Conservation (phyloP, 768 basidiomycete species). For the Strobilomyces confusus region DNA sequence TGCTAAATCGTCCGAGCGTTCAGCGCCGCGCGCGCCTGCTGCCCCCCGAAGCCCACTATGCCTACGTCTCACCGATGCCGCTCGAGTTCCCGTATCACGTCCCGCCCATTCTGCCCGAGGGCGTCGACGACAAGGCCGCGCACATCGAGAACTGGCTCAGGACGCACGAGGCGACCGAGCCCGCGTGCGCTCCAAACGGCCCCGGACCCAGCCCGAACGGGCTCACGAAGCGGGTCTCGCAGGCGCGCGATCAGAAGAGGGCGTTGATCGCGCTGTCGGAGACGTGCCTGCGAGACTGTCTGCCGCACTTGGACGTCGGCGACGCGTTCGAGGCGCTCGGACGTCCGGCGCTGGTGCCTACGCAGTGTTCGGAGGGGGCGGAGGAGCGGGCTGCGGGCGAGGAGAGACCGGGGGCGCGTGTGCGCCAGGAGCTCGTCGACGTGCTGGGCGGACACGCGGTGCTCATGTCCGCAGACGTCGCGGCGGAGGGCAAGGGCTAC, state of each 20-base stretch:
- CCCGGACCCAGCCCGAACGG: background rate
- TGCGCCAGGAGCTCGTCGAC: constrained; percentile 72
- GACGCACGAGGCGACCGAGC: constrained; percentile 51
- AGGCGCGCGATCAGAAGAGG: constrained; percentile 48
- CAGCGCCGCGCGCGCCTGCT: constrained; percentile 69
- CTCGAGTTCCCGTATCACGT: constrained; percentile 81
- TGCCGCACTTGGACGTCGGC: constrained; percentile 85
- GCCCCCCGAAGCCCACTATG: constrained; percentile 58
- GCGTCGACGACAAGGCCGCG: constrained; percentile 47
- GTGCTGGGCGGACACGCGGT: constrained; percentile 75
- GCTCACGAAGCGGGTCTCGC: constrained; percentile 47
- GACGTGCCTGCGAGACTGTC: constrained; percentile 63
- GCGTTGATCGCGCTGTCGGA: constrained; percentile 72
- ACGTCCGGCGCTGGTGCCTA: constrained; percentile 45
- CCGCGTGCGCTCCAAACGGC: background rate
- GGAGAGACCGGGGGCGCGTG: constrained; percentile 27
- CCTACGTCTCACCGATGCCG: constrained; percentile 81
- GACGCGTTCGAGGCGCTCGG: constrained; percentile 73
- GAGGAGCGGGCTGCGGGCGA: constrained; percentile 17
- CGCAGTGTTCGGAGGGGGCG: constrained; percentile 29
- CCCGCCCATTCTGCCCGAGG: constrained; percentile 46
- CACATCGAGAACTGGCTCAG: constrained; percentile 78
- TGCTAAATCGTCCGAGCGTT: constrained; percentile 51
- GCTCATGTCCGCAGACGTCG: constrained; percentile 43
- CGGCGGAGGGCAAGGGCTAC: constrained; percentile 33